Evolutionary conservation across 495 filamentous ascomycete genomes (phyloP).

Genomic region (Podospora bellae-mahoneyi): DNA sequence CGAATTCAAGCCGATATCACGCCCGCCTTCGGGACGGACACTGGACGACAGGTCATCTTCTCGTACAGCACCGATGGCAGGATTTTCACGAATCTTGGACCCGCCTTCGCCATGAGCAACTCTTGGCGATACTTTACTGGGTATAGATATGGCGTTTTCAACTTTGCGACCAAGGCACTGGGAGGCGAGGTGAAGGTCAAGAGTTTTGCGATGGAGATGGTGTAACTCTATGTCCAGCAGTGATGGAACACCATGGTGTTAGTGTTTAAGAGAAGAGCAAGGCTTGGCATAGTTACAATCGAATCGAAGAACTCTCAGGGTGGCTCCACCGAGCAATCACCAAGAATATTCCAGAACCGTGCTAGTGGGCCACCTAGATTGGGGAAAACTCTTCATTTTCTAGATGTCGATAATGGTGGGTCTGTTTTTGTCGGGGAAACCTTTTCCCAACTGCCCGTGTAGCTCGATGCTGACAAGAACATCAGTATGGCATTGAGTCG

Average conservation of each 20-base stretch:
- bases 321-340: background rate
- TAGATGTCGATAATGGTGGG: background rate
- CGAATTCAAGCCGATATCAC: constrained; percentile 42
- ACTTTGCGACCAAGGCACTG: constrained; percentile 51
- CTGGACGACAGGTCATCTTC: constrained; percentile 39
- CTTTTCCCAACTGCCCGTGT: background rate
- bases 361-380: background rate
- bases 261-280: background rate
- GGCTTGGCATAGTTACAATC: background rate
- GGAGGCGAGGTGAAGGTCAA: constrained; percentile 48
- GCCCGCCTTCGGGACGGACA: constrained; percentile 31
- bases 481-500: background rate
- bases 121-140: constrained; percentile 53
- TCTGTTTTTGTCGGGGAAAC: background rate
- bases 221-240: background rate
- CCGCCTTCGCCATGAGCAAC: constrained; percentile 40
- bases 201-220: constrained; percentile 28
- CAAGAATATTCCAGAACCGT: background rate
- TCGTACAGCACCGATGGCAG: constrained; percentile 50
- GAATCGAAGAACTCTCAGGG: background rate
- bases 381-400: background rate
- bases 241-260: background rate
- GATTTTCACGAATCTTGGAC: constrained; percentile 44
- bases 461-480: background rate
- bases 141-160: constrained; percentile 57